Percentiles rank a stretch among this genome's conserved stretches.
Evolutionary conservation across 2,329 filamentous ascomycete genomes (phyloP).

Genomic region (Epichloe elymi): DNA sequence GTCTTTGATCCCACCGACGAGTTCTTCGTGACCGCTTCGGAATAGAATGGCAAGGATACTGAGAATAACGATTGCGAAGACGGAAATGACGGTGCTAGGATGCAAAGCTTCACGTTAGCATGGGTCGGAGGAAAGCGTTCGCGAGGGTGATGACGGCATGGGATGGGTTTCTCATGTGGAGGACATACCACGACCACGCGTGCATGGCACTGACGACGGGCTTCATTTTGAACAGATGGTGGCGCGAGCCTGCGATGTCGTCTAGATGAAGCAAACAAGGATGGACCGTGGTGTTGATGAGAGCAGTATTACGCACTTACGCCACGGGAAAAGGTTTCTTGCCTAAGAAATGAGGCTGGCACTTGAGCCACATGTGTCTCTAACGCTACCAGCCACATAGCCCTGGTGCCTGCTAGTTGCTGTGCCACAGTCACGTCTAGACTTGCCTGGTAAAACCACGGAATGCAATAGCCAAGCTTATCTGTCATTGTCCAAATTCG

Average conservation of each 20-base stretch:
- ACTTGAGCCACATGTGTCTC: background rate
- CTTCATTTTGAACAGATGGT: constrained; percentile 58
- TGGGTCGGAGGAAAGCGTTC: background rate
- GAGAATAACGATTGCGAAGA: constrained; percentile 54
- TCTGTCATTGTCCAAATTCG: too few relatives aligned
- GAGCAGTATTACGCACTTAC: background rate
- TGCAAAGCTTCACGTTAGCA: constrained; percentile 12
- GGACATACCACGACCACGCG: constrained; percentile 81
- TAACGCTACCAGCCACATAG: background rate
- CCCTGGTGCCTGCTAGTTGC: too few relatives aligned
- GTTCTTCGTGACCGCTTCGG: constrained; percentile 65
- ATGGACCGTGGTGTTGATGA: background rate
- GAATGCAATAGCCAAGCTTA: too few relatives aligned
- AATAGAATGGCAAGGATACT: constrained; percentile 58
- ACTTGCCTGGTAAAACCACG: too few relatives aligned
- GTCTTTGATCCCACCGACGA: constrained; percentile 63
- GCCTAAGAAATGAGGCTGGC: background rate
- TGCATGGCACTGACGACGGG: constrained; percentile 83
- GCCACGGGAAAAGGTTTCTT: background rate
- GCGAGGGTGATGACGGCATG: background rate
- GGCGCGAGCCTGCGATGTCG: background rate
- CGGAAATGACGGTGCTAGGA: constrained; percentile 56
- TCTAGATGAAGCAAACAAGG: background rate
- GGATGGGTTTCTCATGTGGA: background rate
- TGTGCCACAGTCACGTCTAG: too few relatives aligned